Conservation (phyloP, 352 stramenopile species). For the Phytopythium sindhum region DNA sequence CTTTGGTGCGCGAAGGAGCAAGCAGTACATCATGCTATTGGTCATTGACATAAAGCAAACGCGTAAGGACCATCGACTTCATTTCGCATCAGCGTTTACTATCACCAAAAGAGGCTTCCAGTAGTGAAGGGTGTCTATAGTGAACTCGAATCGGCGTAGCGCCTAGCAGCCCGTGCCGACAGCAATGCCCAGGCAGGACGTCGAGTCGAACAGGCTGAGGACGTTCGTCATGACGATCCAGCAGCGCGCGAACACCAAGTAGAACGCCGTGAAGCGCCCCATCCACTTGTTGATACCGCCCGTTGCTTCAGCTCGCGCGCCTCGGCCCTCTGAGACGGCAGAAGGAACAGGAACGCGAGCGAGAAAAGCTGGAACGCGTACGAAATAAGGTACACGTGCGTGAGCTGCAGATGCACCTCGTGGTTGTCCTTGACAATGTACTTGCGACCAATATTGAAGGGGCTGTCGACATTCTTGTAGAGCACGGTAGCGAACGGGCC, state of each 20-base stretch:
- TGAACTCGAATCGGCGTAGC: background rate
- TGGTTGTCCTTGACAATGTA: constrained; percentile 34
- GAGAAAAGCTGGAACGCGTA: constrained; percentile 51
- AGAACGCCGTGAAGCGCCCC: constrained; percentile 30
- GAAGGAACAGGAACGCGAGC: constrained; percentile 39
- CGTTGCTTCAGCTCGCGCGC: constrained; percentile 35
- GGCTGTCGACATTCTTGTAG: constrained; percentile 50
- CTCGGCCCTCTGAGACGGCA: constrained; percentile 50
- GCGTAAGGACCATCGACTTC: background rate
- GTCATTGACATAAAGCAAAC: background rate
- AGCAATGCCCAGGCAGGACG: constrained; percentile 35
- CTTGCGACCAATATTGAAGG: constrained; percentile 51
- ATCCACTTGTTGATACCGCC: constrained; percentile 42
- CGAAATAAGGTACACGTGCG: constrained; percentile 52
- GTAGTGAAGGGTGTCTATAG: too few relatives aligned
- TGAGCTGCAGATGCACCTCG: constrained; percentile 43
- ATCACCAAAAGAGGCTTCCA: too few relatives aligned
- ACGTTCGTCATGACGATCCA: constrained; percentile 69
- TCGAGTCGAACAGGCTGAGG: constrained; percentile 46
- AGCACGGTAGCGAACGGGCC: constrained; percentile 50
- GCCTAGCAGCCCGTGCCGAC: constrained; percentile 26
- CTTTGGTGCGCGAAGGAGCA: too few relatives aligned
- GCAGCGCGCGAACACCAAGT: constrained; percentile 38
- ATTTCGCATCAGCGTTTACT: background rate
- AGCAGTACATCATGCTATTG: too few relatives aligned